phyloP scores from a whole-genome alignment of 129 eudicot species.

The Tagetes patula region DNA sequence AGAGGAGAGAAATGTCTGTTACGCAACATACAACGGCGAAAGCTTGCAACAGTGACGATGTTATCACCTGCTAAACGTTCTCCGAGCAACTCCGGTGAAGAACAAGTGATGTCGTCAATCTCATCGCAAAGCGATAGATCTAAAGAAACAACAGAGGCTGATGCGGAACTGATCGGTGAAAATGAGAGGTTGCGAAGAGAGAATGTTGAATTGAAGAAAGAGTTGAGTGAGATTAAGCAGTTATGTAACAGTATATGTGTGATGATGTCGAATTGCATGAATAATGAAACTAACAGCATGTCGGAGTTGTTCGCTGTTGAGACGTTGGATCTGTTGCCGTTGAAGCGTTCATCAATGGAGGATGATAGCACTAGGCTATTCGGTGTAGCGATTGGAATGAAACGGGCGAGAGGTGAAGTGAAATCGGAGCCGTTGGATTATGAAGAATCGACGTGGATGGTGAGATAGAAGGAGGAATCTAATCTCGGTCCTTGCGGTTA shows the following conservation, averaged over 20 bases:
- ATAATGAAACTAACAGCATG: conserved; percentile 16
- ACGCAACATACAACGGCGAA: conserved; percentile 88
- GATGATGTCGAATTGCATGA: conserved; percentile 57
- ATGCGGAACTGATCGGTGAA: conserved; percentile 53
- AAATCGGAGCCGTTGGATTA: conserved; percentile 70
- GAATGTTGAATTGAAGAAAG: conserved; percentile 66
- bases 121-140: conserved; percentile 52
- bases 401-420: conserved; percentile 55
- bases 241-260: conserved; percentile 62
- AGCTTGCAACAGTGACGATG: conserved; percentile 33
- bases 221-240: conserved; percentile 66
- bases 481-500: too few relatives aligned
- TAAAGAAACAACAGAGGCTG: conserved; percentile 33
- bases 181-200: conserved; percentile 68
- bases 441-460: conserved; percentile 36
- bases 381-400: conserved; percentile 70
- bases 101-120: conserved; percentile 77
- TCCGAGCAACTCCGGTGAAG: conserved; percentile 75
- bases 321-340: conserved; percentile 62
- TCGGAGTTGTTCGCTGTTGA: conserved; percentile 32
- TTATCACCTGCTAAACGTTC: conserved; percentile 36
- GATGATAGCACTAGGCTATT: conserved; percentile 49
- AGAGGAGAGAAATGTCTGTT: conserved; percentile 75
- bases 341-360: conserved; percentile 39
- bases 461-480: not conserved